Percentiles rank a stretch among this genome's conserved stretches.
Conservation (phyloP, 169 alveolate genomes). For the Cryptosporidium parvum region DNA sequence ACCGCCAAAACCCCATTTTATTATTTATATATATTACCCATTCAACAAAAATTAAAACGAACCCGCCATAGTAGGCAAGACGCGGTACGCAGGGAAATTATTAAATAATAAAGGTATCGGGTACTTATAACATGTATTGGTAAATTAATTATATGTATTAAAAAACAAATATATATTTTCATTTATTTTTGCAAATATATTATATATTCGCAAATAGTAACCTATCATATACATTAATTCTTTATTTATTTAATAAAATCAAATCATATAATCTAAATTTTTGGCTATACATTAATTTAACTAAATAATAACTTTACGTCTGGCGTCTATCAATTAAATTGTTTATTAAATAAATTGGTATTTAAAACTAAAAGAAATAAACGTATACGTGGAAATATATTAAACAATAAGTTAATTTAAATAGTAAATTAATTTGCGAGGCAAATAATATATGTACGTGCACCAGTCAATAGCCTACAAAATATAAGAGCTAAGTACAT, state of each 20-base stretch:
- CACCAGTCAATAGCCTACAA: conserved; percentile 73
- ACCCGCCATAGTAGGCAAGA: conserved; percentile 2
- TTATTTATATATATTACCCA: not conserved
- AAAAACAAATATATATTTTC: not conserved
- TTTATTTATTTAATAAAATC: not conserved
- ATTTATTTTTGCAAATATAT: not conserved
- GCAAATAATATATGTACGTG: conserved; percentile 73
- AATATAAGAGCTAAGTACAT: conserved; percentile 75
- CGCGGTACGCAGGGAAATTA: not conserved
- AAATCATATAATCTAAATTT: not conserved
- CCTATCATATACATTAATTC: not conserved
- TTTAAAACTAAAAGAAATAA: conserved; percentile 1
- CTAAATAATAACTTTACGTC: conserved; percentile 13
- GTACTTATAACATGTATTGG: not conserved
- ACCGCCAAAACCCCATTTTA: conserved; percentile 2
- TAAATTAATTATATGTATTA: not conserved
- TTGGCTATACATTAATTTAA: conserved; percentile 16
- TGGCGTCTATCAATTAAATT: conserved; percentile 20
- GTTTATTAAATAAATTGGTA: not conserved
- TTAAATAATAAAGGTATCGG: conserved; percentile 1
- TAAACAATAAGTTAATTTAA: not conserved
- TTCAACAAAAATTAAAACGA: not conserved
- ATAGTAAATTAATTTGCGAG: conserved; percentile 47
- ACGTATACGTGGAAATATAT: conserved; percentile 53
- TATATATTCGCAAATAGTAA: not conserved